Percentiles rank a stretch among this genome's conserved stretches.
Conservation (phyloP, 257 asterid species). For the Dorcoceras hygrometricum region DNA sequence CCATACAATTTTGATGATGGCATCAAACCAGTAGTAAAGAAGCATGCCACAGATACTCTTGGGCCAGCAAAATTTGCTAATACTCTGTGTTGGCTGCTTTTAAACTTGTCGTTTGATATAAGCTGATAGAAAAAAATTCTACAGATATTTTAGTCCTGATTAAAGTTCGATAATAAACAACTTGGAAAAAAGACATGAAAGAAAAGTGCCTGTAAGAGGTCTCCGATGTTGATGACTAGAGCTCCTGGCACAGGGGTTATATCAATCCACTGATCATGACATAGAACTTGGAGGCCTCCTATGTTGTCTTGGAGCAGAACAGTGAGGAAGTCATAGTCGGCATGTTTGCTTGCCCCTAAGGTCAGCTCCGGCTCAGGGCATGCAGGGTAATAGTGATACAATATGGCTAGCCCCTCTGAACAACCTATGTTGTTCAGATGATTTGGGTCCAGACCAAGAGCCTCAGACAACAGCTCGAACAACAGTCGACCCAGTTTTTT, state of each 20-base stretch:
- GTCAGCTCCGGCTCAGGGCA: constrained; percentile 50
- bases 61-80: constrained; percentile 34
- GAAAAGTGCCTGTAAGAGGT: constrained; percentile 45
- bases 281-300: constrained; percentile 51
- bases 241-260: constrained; percentile 47
- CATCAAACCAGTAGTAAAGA: constrained; percentile 32
- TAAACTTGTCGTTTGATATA: constrained; percentile 40
- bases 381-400: constrained; percentile 46
- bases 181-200: not conserved
- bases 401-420: constrained; percentile 33
- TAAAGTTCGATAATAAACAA: no score
- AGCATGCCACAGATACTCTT: constrained; percentile 36
- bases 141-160: no score
- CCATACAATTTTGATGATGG: constrained; percentile 32
- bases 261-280: constrained; percentile 42
- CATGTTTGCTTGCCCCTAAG: constrained; percentile 34
- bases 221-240: constrained; percentile 42
- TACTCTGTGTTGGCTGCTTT: constrained; percentile 38
- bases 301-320: constrained; percentile 44
- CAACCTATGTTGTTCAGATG: constrained; percentile 37
- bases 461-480: constrained; percentile 38
- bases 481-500: constrained; percentile 26
- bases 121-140: constrained; percentile 27
- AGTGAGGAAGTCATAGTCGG: constrained; percentile 44
- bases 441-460: constrained; percentile 25